Evolutionary conservation across 371 early-diverging fungal species (phyloP).

Genomic region (Mortierella sp.): DNA sequence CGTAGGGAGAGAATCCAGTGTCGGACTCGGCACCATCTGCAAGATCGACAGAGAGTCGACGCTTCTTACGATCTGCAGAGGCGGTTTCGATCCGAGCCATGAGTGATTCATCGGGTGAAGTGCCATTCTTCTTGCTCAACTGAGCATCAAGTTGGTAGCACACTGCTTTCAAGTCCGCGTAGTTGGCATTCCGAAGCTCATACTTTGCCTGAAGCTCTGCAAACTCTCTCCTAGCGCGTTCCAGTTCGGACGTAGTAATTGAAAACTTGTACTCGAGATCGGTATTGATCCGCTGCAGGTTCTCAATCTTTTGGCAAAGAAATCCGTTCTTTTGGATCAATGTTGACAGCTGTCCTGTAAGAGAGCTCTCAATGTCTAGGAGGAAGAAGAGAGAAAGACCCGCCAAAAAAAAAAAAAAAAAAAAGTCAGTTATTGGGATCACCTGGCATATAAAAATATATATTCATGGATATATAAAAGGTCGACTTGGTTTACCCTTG

Average conservation of each 20-base stretch:
- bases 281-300: conserved; percentile 32
- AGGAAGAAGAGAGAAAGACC: not conserved
- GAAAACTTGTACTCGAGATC: conserved; percentile 39
- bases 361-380: conserved; percentile 35
- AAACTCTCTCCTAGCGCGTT: conserved; percentile 31
- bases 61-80: conserved; percentile 28
- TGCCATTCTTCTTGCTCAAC: conserved; percentile 24
- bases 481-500: conserved; percentile 24
- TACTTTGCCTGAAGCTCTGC: conserved; percentile 33
- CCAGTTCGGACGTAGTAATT: conserved; percentile 31
- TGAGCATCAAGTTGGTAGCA: conserved; percentile 38
- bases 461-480: too few relatives aligned
- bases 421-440: not conserved
- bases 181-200: conserved; percentile 24
- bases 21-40: conserved; percentile 22
- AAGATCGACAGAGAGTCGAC: conserved; percentile 24
- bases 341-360: conserved; percentile 37
- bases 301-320: conserved; percentile 41
- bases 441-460: too few relatives aligned
- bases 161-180: conserved; percentile 30
- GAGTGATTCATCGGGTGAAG: conserved; percentile 17
- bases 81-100: conserved; percentile 19
- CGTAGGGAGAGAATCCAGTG: conserved; percentile 21
- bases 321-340: conserved; percentile 37
- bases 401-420: not conserved